Percentiles rank a stretch among this genome's conserved stretches.
Conservation (phyloP, 1,284 basidiomycete genomes). For the Leccinum fallax region DNA sequence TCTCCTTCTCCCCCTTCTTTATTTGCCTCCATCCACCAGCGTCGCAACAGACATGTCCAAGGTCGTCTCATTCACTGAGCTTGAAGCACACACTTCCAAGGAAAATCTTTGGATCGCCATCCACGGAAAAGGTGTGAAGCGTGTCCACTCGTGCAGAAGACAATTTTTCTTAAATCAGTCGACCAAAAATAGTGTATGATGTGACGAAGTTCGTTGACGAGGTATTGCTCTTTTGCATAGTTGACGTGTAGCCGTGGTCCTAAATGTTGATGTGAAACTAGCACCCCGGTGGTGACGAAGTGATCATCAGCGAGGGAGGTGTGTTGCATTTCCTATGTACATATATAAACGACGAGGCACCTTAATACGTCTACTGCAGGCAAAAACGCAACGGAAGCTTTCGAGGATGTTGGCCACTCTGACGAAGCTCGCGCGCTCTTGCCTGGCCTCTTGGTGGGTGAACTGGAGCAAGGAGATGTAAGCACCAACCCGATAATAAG, state of each 20-base stretch:
- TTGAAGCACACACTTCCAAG: conserved; percentile 74
- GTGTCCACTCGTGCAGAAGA: conserved; percentile 17
- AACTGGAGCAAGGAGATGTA: conserved; percentile 74
- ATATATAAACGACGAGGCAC: neutral
- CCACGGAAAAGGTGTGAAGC: conserved; percentile 73
- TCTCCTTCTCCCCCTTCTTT: conserved; percentile 18
- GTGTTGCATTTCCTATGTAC: conserved; percentile 39
- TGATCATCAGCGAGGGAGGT: conserved; percentile 92
- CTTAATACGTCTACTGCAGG: conserved; percentile 45
- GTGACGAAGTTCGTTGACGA: conserved; percentile 96
- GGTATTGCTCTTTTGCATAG: conserved; percentile 52
- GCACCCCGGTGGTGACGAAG: conserved; percentile 96
- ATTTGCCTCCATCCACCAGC: conserved; percentile 21
- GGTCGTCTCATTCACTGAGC: conserved; percentile 70
- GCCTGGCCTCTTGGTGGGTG: conserved; percentile 74
- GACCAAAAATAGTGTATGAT: conserved; percentile 77
- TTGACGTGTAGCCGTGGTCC: neutral
- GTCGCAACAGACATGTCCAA: conserved; percentile 45
- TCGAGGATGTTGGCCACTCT: conserved; percentile 99
- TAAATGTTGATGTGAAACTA: conserved; percentile 36
- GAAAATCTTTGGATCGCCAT: conserved; percentile 81
- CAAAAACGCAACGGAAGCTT: conserved; percentile 96
- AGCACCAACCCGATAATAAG: conserved; percentile 32
- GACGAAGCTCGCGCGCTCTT: conserved; percentile 96
- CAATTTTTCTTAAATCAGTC: conserved; percentile 30